Conservation (phyloP, 805 yeast genomes). For the Pichia nakasei region DNA sequence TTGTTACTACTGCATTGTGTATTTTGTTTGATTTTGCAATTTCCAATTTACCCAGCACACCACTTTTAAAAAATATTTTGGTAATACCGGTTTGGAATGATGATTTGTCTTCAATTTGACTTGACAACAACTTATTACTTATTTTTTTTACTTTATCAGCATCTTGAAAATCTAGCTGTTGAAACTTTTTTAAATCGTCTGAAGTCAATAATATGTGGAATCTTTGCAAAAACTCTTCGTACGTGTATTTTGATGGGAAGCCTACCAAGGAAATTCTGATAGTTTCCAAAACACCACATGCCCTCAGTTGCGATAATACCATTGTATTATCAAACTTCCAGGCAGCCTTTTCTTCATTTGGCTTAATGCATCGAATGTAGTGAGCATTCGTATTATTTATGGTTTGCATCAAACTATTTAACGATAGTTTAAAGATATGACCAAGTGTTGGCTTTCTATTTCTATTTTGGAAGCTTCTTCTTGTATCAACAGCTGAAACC, state of each 20-base stretch:
- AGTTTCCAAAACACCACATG: conserved; percentile 97
- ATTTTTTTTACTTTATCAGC: conserved; percentile 51
- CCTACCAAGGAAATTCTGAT: conserved; percentile 96
- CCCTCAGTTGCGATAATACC: conserved; percentile 92
- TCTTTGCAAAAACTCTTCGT: conserved; percentile 82
- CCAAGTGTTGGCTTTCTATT: conserved; percentile 87
- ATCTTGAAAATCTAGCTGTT: conserved; percentile 38
- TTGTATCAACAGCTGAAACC: neutral
- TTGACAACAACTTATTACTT: conserved; percentile 57
- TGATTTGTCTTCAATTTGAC: conserved; percentile 49
- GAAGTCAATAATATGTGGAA: conserved; percentile 76
- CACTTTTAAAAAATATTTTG: conserved; percentile 92
- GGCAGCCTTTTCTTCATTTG: conserved; percentile 85
- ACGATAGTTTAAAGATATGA: conserved; percentile 82
- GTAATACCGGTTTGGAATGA: conserved; percentile 88
- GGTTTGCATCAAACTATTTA: conserved; percentile 87
- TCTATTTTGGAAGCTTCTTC: conserved; percentile 16
- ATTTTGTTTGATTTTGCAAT: conserved; percentile 73
- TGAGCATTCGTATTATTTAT: conserved; percentile 92
- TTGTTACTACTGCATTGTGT: conserved; percentile 66
- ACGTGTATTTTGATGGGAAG: conserved; percentile 94
- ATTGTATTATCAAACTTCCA: conserved; percentile 93
- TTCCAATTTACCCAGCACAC: conserved; percentile 88
- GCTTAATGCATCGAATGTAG: conserved; percentile 94
- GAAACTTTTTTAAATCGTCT: conserved; percentile 50